These are phyloP conservation scores for Solanum chmielewskii DNA, from an alignment of 257 asterid genomes.

Conservation along the genomic window DNA sequence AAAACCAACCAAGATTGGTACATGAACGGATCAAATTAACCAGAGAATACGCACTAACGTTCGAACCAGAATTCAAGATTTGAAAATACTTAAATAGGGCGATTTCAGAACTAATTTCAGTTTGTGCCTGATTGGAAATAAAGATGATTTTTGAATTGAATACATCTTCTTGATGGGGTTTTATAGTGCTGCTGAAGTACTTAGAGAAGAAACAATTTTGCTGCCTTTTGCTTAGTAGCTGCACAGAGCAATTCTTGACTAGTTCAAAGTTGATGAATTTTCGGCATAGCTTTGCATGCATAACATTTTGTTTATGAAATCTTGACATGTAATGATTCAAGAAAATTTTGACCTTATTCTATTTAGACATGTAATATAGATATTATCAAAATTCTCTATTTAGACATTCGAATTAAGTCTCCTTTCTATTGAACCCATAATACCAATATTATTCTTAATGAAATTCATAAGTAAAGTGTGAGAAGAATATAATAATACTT, in stretches of 20 bases:
- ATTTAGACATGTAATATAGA: too few relatives aligned
- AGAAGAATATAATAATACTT: too few relatives aligned
- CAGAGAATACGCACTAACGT: slow-evolving; percentile 19
- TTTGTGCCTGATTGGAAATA: not conserved
- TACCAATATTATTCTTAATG: too few relatives aligned
- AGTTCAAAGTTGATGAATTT: not conserved
- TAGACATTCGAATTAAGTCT: too few relatives aligned
- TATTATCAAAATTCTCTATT: too few relatives aligned
- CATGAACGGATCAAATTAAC: slow-evolving; percentile 49
- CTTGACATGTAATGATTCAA: not conserved
- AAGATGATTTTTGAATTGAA: not conserved
- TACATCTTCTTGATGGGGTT: slow-evolving; percentile 5
- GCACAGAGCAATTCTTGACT: not conserved
- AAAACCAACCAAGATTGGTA: slow-evolving; percentile 22
- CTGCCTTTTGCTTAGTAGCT: not conserved
- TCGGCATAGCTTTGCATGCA: not conserved
- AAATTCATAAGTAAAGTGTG: too few relatives aligned
- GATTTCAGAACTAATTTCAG: not conserved
- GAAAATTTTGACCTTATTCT: not conserved
- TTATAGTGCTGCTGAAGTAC: not conserved
- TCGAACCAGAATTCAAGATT: slow-evolving; percentile 27
- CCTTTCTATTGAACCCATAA: too few relatives aligned
- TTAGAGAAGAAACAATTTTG: not conserved
- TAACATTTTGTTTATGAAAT: not conserved
- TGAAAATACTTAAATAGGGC: slow-evolving; percentile 20